Conservation (phyloP, 2,329 filamentous ascomycete genomes). For the Penicillium decumbens region DNA sequence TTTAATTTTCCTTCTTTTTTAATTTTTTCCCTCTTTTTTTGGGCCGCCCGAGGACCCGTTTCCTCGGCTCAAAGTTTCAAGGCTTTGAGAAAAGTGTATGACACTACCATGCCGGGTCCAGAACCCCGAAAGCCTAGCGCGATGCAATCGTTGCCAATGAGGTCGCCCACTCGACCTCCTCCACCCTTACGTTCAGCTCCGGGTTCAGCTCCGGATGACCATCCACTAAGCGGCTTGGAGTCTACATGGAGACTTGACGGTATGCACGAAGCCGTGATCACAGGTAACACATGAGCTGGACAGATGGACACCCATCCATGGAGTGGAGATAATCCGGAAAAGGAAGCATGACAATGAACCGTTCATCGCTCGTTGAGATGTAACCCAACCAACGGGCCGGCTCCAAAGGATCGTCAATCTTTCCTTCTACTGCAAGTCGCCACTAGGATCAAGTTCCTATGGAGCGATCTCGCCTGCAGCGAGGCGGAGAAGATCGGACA, state of each 20-base stretch:
- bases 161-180: conserved; percentile 2
- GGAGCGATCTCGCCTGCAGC: conserved; percentile 3
- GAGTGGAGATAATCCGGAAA: conserved; percentile 7
- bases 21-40: neutral
- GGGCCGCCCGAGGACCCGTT: neutral
- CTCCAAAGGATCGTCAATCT: conserved; percentile 1
- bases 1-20: too few species aligned
- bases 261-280: neutral
- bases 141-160: conserved; percentile 11
- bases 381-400: conserved; percentile 9
- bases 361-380: conserved; percentile 5
- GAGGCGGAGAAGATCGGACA: conserved; percentile 6
- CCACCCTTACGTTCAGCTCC: conserved; percentile 1
- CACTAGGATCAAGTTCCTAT: conserved; percentile 5
- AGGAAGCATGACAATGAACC: conserved; percentile 5
- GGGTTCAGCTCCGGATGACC: conserved; percentile 9
- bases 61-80: neutral
- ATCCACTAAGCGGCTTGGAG: conserved; percentile 1
- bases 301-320: neutral
- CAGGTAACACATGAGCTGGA: conserved; percentile 4
- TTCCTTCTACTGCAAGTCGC: conserved; percentile 1
- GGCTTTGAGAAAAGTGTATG: conserved; percentile 6
- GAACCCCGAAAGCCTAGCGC: conserved; percentile 10
- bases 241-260: conserved; percentile 4
- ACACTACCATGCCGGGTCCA: conserved; percentile 11